Base-by-base conservation (phyloP, 2,329 filamentous ascomycete species). In the Tolypocladium ophioglossoides region DNA sequence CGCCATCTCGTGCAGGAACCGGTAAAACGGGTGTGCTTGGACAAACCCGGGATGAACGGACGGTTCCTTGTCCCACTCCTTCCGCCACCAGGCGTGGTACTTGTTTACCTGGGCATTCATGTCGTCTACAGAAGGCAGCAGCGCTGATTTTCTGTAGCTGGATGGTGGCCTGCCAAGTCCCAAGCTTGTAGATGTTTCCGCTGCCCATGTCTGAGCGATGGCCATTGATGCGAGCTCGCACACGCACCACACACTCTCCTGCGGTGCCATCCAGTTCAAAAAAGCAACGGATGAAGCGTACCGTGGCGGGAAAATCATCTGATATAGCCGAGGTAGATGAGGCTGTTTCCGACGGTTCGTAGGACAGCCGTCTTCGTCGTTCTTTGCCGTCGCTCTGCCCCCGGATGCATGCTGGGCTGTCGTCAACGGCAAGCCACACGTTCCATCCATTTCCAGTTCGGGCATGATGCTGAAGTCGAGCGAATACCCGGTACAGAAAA, bases 281-380 rank as follows among this genome's bases (percentile, higher is more conserved):
- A 75, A 68, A 0, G 71, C 75, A 22, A 76, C 65, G 20, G 70
- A 73, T 38, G 73, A 67, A 9, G 72, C 69, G 27, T 70, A 63
- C 18, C 64, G 59, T 0, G 71, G 64, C 2, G 73, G 71, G 58
- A 77, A 75, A 2, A 75, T 60, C 56, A 73, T 73, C 50, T 69
- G 68, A 53, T 70, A 75, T 3, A 76, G 61, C 2, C 65, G 56
- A 9, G 68, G 65, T 5, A 72, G 62, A 0, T 62, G 47, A 2
- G 52, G 49, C 22, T 30, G 20, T 18, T 38, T 50, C 37, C 44
- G 44, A 51, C 54, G 64, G 61, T 53, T 53, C 1, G 37, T 34
- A 11, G 52, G 34, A 16, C 55, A 51, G 44, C 52, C 49, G 37
- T 39, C 30, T 38, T 48, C 41, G 57, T 61, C 20, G 22, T 10